Evolutionary conservation across 2,329 filamentous ascomycete genomes (phyloP), one percentile per base, ranked within the genome.

Genomic region (Colletotrichum endophyticum): DNA sequence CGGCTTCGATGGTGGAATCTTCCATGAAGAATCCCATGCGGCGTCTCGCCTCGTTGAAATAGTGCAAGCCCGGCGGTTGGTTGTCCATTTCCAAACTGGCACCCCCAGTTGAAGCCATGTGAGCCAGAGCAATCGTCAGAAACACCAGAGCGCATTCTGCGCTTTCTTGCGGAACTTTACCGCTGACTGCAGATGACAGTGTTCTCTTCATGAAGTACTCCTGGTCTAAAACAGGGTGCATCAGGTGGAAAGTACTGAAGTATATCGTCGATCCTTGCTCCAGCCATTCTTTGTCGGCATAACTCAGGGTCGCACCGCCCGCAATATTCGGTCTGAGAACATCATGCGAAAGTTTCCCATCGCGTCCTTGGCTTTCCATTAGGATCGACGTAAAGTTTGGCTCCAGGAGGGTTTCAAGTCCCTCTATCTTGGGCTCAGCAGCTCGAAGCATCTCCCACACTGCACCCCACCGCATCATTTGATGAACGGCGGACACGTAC

Each of bases 1-100:
- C 86, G 75, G 90, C 92, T 78, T 92, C 91, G 30, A 93, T 81
- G 66, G 87, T 90, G 79, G 87, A 90, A 28, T 91, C 88, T 3
- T 88, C 89, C 70, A 89, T 80, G 12, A 89, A 86, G 80, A 92
- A 92, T 0, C 92, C 91, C 80, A 92, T 86, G n/a, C 90, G 86
- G 74, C 87, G 88, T 67, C 91, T 86, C 19, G 91, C 92, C 81
- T 93, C 91, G 77, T 93, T 93, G 82, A 93, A 93, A 44, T 92
- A 86, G 2, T 86, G 86, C 4, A 93, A 81, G 1, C 92, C 92
- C 0, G 92, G 91, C 3, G 91, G 91, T 22, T 84, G 19, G 9
- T 8, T 34, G 36, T 34, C 15, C 57, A 61, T 30, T 13, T 25
- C 90, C 89, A 15, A 90, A 91, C 56, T 88, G 87, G 28, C 92